Evolutionary conservation across 1,284 basidiomycete genomes (phyloP), one percentile per base, ranked within the genome.

Genomic region (Leccinum fallax): DNA sequence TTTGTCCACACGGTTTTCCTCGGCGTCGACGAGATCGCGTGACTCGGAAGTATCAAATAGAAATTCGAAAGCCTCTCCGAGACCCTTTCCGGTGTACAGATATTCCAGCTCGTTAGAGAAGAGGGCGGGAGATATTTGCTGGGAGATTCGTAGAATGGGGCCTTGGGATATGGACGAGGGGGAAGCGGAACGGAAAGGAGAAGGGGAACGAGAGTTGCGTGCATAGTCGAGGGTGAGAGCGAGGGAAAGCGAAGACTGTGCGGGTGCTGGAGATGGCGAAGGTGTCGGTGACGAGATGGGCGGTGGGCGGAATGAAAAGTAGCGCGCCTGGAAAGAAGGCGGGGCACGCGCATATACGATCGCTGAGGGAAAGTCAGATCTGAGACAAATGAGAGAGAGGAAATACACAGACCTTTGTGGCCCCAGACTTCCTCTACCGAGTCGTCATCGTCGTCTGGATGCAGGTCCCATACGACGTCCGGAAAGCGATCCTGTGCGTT

Each of bases 291-390:
- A 86, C 15, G 81, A 69, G 19, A 81, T 75, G 28, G 81, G 82
- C 66, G 83, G 79, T 57, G 85, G 86, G 63, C 85, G 82, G 73
- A 89, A 87, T 3, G 87, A 86, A 73, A 95, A 95, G 71, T 94
- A 95, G 38, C 91, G 83, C 34, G 85, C 85, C 77, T 95, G 90
- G 78, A 95, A 94, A 53, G 85, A 87, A 26, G 92, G 90, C 4
- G 94, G 93, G 24, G 96, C 95, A 64, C 96, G 88, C 53, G 95
- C 94, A 67, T 98, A 98, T 1, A 98, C 89, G 68, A 98, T 89
- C 43, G 94, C 95, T 95, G 67, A 19, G 43, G 64, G 28, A 64
- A 57, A 24, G 52, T 64, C 28, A 67, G 67, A n/a, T 30, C 19
- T 15, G 19, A 54, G 53, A 49, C 7, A 6, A 43, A 43, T 2